Percentiles rank a stretch among this genome's conserved stretches.
phyloP scores from a whole-genome alignment of 495 filamentous ascomycete species.

The Lophiotrema nucula region DNA sequence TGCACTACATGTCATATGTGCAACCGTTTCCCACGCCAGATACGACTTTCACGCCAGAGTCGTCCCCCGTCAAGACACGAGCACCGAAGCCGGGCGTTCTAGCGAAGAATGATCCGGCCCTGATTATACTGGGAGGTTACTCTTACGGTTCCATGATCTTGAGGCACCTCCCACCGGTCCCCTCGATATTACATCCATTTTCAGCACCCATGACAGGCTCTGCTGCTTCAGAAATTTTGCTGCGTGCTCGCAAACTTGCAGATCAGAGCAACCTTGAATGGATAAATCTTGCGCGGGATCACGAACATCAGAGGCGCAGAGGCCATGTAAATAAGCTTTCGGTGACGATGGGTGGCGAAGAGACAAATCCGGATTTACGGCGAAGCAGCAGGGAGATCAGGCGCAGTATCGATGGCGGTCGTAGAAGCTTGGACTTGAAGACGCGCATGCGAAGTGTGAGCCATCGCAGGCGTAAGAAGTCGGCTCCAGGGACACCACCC shows the following conservation, averaged over 20 bases:
- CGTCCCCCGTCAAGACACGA: neutral
- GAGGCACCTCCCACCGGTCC: slow-evolving; percentile 63
- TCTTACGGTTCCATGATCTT: slow-evolving; percentile 88
- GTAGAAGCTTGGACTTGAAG: slow-evolving; percentile 36
- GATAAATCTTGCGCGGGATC: slow-evolving; percentile 28
- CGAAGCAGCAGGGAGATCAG: slow-evolving; percentile 34
- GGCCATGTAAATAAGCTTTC: slow-evolving; percentile 15
- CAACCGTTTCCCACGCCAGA: slow-evolving; percentile 3
- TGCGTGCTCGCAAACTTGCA: slow-evolving; percentile 63
- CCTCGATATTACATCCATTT: slow-evolving; percentile 60
- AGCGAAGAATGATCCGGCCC: neutral
- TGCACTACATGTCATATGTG: slow-evolving; percentile 62
- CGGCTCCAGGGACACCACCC: neutral
- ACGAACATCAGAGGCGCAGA: slow-evolving; percentile 25
- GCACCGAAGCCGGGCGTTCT: neutral
- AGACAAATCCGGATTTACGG: slow-evolving; percentile 34
- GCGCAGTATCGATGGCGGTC: slow-evolving; percentile 31
- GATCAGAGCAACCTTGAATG: slow-evolving; percentile 49
- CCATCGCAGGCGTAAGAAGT: neutral
- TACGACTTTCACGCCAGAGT: slow-evolving; percentile 7
- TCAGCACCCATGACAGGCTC: slow-evolving; percentile 49
- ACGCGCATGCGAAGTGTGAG: slow-evolving; percentile 23
- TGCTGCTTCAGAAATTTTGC: slow-evolving; percentile 61
- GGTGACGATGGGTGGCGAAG: slow-evolving; percentile 40
- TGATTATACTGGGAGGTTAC: slow-evolving; percentile 70